Conservation (phyloP, 495 filamentous ascomycete species). For the Penicillium desertorum region DNA sequence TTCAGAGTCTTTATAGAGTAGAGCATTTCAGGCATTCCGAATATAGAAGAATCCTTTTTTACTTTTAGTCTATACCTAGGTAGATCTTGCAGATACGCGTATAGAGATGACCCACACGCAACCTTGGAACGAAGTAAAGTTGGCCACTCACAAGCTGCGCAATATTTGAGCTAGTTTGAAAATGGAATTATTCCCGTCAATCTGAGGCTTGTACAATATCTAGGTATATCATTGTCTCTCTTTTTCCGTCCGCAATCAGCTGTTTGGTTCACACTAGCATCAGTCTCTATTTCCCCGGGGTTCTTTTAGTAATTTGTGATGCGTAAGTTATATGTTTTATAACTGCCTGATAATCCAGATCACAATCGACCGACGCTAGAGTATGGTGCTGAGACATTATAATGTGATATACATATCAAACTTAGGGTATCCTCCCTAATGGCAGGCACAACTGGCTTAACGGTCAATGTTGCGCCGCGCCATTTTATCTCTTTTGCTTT, state of each 20-base stretch:
- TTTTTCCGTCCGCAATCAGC: neutral
- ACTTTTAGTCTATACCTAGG: neutral
- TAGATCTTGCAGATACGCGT: slow-evolving; percentile 4
- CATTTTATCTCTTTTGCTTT: too few species aligned
- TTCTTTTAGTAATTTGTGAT: neutral
- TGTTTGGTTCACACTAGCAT: neutral
- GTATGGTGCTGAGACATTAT: too few species aligned
- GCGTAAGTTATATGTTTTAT: too few species aligned
- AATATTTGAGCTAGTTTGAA: neutral
- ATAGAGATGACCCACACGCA: neutral
- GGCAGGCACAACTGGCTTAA: too few species aligned
- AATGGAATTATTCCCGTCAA: neutral
- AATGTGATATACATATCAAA: too few species aligned
- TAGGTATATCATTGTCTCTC: neutral
- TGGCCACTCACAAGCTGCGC: neutral
- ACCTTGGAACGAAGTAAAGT: neutral
- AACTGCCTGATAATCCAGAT: too few species aligned
- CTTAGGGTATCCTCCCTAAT: too few species aligned
- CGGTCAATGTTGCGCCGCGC: too few species aligned
- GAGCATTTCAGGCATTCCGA: neutral
- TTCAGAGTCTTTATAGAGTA: neutral
- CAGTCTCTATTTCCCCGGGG: too few species aligned
- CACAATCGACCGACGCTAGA: too few species aligned
- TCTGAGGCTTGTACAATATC: neutral
- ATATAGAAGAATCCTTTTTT: slow-evolving; percentile 1